phyloP scores from a whole-genome alignment of 495 filamentous ascomycete species.

The Neurospora africana region DNA sequence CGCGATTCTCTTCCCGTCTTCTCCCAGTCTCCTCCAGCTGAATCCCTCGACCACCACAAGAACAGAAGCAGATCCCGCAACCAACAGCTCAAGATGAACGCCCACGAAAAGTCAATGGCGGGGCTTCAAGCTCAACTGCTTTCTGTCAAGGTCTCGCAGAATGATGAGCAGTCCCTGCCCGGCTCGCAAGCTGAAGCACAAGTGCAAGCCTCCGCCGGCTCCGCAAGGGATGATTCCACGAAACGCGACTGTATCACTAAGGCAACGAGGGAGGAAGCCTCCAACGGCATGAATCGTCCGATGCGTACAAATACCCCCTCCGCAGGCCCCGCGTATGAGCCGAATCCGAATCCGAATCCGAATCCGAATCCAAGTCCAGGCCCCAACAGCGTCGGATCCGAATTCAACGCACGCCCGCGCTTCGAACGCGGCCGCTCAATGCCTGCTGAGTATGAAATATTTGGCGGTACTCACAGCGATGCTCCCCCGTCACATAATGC shows the following conservation, averaged over 20 bases:
- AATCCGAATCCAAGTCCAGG: not conserved
- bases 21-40: not conserved
- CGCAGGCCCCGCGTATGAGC: not conserved
- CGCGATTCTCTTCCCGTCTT: not conserved
- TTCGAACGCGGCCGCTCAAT: not conserved
- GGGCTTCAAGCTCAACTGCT: not conserved
- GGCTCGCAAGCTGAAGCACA: not conserved
- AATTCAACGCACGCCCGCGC: not conserved
- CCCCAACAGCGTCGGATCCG: not conserved
- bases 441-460: not conserved
- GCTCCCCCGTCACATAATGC: not conserved
- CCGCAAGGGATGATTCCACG: not conserved
- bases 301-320: not conserved
- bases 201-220: not conserved
- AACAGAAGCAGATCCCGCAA: not conserved
- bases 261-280: not conserved
- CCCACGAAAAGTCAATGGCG: not conserved
- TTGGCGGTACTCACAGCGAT: not conserved
- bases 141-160: not conserved
- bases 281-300: not conserved
- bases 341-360: not conserved
- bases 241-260: not conserved
- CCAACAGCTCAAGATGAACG: not conserved
- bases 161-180: not conserved
- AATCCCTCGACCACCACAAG: not conserved